Evolutionary conservation across 1,139 yeast species (phyloP), one percentile per base, ranked within the genome.

Genomic region (Scheffersomyces illinoinensis): DNA sequence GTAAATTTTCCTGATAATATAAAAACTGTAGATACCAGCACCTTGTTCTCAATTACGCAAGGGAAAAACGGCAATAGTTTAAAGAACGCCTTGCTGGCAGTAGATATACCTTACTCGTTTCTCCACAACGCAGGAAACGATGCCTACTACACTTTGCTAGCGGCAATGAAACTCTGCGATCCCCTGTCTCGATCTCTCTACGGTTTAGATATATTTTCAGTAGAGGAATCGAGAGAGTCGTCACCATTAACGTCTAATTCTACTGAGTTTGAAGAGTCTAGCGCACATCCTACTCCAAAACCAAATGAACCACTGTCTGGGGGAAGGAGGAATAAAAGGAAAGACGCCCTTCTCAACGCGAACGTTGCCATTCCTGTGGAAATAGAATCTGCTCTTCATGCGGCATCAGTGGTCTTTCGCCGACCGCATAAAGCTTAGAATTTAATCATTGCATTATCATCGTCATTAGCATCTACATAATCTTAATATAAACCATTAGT

Each of bases 91-190:
- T 74, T 90, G 23, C 75, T 81, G 54, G 72, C 78, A 56, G 76
- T 88, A 33, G 76, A 80, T 7, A 78, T 91, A 6, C 91, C 93
- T 0, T 85, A 86, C 68, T 81, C 88, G 0, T 83, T 79, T 61
- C 73, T 90, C 54, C 96, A 90, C 68, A 91, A 91, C 68, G 96
- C 93, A 1, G 93, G 90, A n/a, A 91, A 91, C 68, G 97, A 91
- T 70, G 87, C 96, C 1, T 88, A 88, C 67, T 88, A 83, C 65
- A 90, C 96, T 0, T 70, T 90, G 54, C 62, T 84, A 39, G 73
- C 87, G 47, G 82, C 86, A 33, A 65, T 88, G 68, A 78, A 79
- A 56, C 68, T 87, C 58, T 74, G 85, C 50, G 91, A 88, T 67
- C 89, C 90, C 51, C 51, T 20, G 26, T 48, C 20, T 12, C 51